Evolutionary conservation across 1,284 basidiomycete species (phyloP).

Genomic region (Ustanciosporium gigantosporum): DNA sequence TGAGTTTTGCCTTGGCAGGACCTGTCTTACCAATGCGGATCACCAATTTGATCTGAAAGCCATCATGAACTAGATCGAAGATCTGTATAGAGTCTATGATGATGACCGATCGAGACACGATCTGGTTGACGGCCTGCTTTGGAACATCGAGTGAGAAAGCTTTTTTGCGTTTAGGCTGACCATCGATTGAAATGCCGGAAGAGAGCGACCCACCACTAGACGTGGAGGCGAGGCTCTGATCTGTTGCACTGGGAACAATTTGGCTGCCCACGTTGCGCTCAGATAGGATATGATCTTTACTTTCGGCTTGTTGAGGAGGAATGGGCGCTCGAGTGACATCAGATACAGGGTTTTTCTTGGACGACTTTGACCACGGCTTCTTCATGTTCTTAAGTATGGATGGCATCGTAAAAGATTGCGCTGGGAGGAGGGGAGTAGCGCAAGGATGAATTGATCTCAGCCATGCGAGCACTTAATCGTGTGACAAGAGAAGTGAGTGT

Average conservation of each 20-base stretch:
- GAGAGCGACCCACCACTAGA: background rate
- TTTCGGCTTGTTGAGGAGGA: too few relatives aligned
- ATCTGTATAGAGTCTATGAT: constrained; percentile 19
- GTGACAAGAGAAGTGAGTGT: too few relatives aligned
- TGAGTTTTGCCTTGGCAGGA: constrained; percentile 37
- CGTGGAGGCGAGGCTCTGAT: background rate
- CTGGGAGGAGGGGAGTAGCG: background rate
- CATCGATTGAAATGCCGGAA: background rate
- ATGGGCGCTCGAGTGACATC: background rate
- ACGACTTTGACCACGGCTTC: background rate
- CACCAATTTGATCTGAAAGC: constrained; percentile 15
- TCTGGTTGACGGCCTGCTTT: constrained; percentile 27
- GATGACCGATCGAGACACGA: constrained; percentile 25
- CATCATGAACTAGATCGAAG: constrained; percentile 8
- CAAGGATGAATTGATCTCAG: background rate
- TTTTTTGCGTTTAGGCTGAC: background rate
- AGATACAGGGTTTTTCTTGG: background rate
- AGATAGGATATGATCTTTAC: background rate
- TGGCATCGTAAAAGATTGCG: background rate
- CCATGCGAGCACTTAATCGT: too few relatives aligned
- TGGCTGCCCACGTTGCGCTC: background rate
- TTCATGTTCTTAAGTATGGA: background rate
- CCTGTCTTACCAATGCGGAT: constrained; percentile 26
- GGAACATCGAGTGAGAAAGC: constrained; percentile 17
- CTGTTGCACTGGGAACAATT: background rate